Evolutionary conservation across 108 stramenopile genomes (phyloP), one percentile per base, ranked within the genome.

Genomic region (Schizochytrium sp.): DNA sequence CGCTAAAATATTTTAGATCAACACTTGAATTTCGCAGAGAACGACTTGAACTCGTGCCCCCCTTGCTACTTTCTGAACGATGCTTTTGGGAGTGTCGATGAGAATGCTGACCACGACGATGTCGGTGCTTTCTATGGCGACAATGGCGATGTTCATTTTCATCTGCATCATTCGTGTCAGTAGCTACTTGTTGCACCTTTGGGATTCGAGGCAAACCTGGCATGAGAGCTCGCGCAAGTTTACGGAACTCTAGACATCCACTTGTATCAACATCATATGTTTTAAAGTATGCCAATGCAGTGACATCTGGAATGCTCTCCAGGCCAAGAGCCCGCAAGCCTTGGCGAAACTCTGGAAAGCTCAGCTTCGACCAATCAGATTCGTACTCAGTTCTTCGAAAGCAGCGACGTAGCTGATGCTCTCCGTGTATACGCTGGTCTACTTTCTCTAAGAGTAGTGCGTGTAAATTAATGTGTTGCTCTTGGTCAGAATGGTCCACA

Each of bases 371-470:
- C 64, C 64, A 69, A 15, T 69, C 64, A 44, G 64, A 69, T 8
- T 69, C 64, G 42, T 7, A 7, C 12, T 69, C 64, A 0, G 15
- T 13, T 8, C 64, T 38, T 44, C 64, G 64, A 3, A 69, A 69
- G 44, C 64, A 69, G 5, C 64, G 64, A 7, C 64, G 64, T 0
- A 69, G 64, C 64, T 69, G 64, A 15, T 69, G 64, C 64, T 69
- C 64, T 8, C 64, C 64, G 44, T 69, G 64, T 8, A 69, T 69
- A 44, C 64, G 64, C 64, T 69, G 64, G 42, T 69, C 64, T 38
- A 69, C 64, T 38, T 69, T 69, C 1, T 69, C 64, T 44, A 69
- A 44, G 2, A 69, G 15, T 0, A 69, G 28, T 7, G 10, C 44
- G 12, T 12, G 19, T 0, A 69, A 8, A 15, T 69, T 15, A 38